Conservation (phyloP, 108 stramenopile genomes). For the Cyclotella baltica region DNA sequence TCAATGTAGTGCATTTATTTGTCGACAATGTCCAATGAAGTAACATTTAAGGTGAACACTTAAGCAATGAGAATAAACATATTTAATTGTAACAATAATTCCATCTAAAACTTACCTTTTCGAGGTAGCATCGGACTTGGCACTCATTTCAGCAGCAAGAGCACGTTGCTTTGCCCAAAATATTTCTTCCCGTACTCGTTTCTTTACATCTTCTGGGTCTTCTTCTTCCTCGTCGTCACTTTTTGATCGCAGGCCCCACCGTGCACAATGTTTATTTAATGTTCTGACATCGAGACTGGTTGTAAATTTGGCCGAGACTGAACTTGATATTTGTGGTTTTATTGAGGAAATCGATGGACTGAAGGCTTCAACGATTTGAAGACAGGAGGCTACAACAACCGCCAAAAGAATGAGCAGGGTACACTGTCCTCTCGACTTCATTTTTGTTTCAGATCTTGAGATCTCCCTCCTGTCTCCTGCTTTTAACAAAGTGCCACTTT, state of each 20-base stretch:
- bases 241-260: not conserved
- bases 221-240: conserved; percentile 25
- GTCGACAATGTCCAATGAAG: not conserved
- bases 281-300: not conserved
- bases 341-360: not conserved
- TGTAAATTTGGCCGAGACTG: not conserved
- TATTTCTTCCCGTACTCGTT: conserved; percentile 40
- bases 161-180: conserved; percentile 80
- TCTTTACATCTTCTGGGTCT: conserved; percentile 33
- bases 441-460: too few relatives aligned
- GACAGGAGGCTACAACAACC: not conserved
- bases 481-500: too few relatives aligned
- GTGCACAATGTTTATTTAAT: too few relatives aligned
- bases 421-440: too few relatives aligned
- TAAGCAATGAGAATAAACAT: not conserved
- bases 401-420: too few relatives aligned
- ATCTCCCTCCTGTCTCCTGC: too few relatives aligned
- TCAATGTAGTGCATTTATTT: not conserved
- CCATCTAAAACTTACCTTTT: conserved; percentile 19
- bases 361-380: not conserved
- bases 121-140: conserved; percentile 37
- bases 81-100: not conserved
- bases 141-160: conserved; percentile 64
- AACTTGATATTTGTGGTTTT: not conserved
- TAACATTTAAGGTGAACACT: not conserved